Percentiles rank a stretch among this genome's conserved stretches.
Evolutionary conservation across 2,329 filamentous ascomycete species (phyloP).

Genomic region (Boeremia exigua): DNA sequence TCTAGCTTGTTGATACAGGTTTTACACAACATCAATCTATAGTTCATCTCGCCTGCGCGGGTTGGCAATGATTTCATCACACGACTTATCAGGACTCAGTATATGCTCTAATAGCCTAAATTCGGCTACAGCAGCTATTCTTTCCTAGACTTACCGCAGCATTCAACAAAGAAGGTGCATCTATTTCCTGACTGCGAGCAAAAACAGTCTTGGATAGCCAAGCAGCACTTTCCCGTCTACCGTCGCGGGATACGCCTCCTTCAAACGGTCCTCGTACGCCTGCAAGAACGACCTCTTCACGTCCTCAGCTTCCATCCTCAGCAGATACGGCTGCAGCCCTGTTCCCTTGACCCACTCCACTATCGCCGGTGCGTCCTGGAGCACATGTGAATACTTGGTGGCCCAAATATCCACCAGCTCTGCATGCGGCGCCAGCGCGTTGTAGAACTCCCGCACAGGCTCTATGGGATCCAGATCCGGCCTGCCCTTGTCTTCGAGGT

Average conservation of each 20-base stretch:
- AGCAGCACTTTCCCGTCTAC: slow-evolving; percentile 62
- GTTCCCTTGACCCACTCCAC: slow-evolving; percentile 67
- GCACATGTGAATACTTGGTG: slow-evolving; percentile 60
- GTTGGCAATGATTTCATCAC: too few species aligned
- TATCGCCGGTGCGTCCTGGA: slow-evolving; percentile 57
- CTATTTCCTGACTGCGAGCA: slow-evolving; percentile 51
- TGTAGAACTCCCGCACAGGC: slow-evolving; percentile 55
- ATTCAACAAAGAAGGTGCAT: not conserved
- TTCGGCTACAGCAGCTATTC: too few species aligned
- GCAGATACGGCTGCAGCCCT: slow-evolving; percentile 62
- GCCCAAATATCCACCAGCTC: slow-evolving; percentile 60
- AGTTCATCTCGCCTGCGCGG: too few species aligned
- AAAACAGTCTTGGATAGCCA: slow-evolving; percentile 63
- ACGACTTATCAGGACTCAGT: too few species aligned
- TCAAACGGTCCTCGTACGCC: slow-evolving; percentile 56
- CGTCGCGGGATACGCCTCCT: slow-evolving; percentile 52
- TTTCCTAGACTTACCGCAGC: not conserved
- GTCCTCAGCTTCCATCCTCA: slow-evolving; percentile 52
- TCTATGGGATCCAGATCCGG: slow-evolving; percentile 59
- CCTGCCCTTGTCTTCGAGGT: slow-evolving; percentile 8
- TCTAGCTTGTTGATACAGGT: not conserved
- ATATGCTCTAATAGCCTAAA: too few species aligned
- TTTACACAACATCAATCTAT: too few species aligned
- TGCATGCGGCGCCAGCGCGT: slow-evolving; percentile 52
- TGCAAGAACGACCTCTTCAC: slow-evolving; percentile 52